Evolutionary conservation across 768 basidiomycete species (phyloP).

Genomic region (Multifurca ochricompacta): DNA sequence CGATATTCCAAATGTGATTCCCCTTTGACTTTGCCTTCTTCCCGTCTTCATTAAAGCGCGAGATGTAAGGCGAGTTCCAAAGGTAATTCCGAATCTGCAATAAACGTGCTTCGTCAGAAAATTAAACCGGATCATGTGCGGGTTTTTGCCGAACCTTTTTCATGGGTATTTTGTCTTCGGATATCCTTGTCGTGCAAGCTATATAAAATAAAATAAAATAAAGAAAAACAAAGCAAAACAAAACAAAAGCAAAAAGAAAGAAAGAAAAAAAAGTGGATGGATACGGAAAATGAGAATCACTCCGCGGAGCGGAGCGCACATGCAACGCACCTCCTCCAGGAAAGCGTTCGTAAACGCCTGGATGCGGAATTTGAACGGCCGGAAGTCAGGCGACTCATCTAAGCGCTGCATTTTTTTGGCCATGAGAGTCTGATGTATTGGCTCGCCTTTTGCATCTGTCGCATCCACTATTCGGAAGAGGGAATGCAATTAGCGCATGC

Average conservation of each 20-base stretch:
- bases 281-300: background rate
- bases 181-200: slow-evolving; percentile 81
- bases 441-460: slow-evolving; percentile 90
- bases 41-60: slow-evolving; percentile 97
- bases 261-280: background rate
- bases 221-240: too few species aligned
- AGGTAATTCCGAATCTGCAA: slow-evolving; percentile 92
- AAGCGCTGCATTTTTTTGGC: slow-evolving; percentile 97
- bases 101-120: slow-evolving; percentile 13
- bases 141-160: slow-evolving; percentile 65
- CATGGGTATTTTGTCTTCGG: slow-evolving; percentile 94
- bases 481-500: slow-evolving; percentile 18
- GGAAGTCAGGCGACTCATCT: slow-evolving; percentile 93
- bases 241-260: too few species aligned
- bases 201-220: slow-evolving; percentile 15
- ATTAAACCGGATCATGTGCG: slow-evolving; percentile 7
- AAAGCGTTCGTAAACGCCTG: slow-evolving; percentile 97
- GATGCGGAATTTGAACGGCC: slow-evolving; percentile 98
- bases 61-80: slow-evolving; percentile 90
- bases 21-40: slow-evolving; percentile 99
- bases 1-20: slow-evolving; percentile 98
- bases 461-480: slow-evolving; percentile 63
- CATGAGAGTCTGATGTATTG: slow-evolving; percentile 97
- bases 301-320: slow-evolving; percentile 15
- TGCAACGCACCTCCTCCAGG: slow-evolving; percentile 66